Evolutionary conservation across 225 moss, liverwort and hornwort genomes (phyloP).

Genomic region (Takakia lepidozioides): DNA sequence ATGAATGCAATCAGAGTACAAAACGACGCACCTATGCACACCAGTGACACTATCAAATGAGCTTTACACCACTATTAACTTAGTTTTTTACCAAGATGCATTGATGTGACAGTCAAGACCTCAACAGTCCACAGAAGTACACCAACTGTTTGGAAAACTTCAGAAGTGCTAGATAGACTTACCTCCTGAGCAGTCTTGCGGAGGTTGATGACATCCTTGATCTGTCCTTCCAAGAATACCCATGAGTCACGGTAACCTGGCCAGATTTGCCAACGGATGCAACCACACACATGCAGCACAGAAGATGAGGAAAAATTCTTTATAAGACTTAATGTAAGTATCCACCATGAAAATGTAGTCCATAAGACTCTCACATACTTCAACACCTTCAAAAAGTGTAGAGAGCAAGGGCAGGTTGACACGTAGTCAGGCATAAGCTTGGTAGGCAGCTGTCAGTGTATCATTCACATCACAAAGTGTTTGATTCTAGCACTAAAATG

Average conservation of each 20-base stretch:
- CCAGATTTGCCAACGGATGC: constrained; percentile 12
- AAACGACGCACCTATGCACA: background rate
- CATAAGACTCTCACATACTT: constrained; percentile 1
- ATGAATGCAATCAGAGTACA: too few species aligned
- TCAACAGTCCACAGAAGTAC: too few species aligned
- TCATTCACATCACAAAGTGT: constrained; percentile 2
- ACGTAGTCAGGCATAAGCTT: too few species aligned
- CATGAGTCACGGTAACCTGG: constrained; percentile 56
- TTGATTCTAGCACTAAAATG: background rate
- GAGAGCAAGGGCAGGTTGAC: too few species aligned
- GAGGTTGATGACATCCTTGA: constrained; percentile 70
- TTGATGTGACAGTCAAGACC: too few species aligned
- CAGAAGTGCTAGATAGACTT: background rate
- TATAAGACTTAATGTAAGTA: too few species aligned
- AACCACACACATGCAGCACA: too few species aligned
- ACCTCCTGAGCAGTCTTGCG: constrained; percentile 92
- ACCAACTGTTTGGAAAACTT: background rate
- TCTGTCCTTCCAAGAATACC: constrained; percentile 67
- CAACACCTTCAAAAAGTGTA: constrained; percentile 3
- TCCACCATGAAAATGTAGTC: background rate
- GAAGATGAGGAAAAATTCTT: too few species aligned
- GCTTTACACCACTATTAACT: too few species aligned
- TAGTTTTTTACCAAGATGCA: too few species aligned
- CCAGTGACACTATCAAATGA: background rate
- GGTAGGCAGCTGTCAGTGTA: too few species aligned